Evolutionary conservation across 768 basidiomycete genomes (phyloP), one percentile per base, ranked within the genome.

Genomic region (Suillus occidentalis): DNA sequence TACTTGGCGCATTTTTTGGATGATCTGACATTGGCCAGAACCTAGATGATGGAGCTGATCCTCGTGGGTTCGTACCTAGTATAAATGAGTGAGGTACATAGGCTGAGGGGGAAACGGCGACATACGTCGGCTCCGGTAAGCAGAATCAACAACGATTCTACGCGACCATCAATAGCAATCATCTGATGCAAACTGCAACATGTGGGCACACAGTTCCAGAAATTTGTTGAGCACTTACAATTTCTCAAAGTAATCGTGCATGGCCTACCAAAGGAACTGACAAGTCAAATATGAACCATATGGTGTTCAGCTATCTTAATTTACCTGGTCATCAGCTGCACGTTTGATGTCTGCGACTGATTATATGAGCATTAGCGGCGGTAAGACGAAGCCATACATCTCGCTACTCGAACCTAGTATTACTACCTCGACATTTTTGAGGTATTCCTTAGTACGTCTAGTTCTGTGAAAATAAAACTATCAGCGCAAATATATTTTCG

Each of bases 281-380:
- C 2, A n/a, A 55, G 36, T 55, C 36, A 55, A 55, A 18, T 36
- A 3, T n/a, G 20, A 36, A 20, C 36, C 34, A 10, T 55, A n/a
- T n/a, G n/a, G n/a, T n/a, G 3, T n/a, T 55, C 20, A 6, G 7
- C 34, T 6, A 10, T 13, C 34, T n/a, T 36, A 36, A 13, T 20
- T n/a, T 36, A 55, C 53, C 36, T 55, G 12, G 34, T 55, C 53
- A 55, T 55, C 53, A 34, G 53, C 31, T 6, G 53, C 53, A n/a
- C 53, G 53, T 20, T 36, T 55, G 20, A 55, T 55, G 34, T 55
- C 53, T 55, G 53, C 53, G 3, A 55, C 53, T 55, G 53, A 55
- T 14, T 13, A 4, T 4, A 31, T 31, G 13, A 1, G n/a, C 13
- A 36, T 53, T 13, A 55, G 53, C 12, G 3, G 53, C 12, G 3